Evolutionary conservation across 106 monocot genomes (phyloP).

Genomic region (Narthecium ossifragum): DNA sequence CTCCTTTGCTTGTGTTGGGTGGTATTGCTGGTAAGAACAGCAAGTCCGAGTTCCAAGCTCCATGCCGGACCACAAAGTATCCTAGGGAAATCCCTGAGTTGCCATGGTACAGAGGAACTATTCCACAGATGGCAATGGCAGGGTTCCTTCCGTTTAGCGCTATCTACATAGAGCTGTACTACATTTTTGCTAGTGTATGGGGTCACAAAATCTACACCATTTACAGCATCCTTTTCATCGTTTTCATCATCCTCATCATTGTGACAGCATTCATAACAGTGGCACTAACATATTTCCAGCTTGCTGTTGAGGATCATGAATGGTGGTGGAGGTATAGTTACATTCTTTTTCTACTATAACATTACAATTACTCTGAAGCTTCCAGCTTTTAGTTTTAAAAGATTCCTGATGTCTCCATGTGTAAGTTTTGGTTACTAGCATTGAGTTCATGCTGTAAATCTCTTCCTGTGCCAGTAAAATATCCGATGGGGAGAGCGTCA

Average conservation of each 20-base stretch:
- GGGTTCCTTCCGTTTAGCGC: constrained; percentile 79
- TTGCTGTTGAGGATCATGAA: constrained; percentile 68
- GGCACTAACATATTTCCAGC: constrained; percentile 68
- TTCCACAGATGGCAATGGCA: constrained; percentile 80
- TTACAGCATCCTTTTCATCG: constrained; percentile 70
- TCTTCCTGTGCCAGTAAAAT: too few species aligned
- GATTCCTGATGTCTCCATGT: too few species aligned
- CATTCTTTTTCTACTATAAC: not conserved
- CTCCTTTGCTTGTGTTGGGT: constrained; percentile 66
- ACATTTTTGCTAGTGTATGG: constrained; percentile 83
- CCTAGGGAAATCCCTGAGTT: constrained; percentile 69
- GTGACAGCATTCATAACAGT: constrained; percentile 78
- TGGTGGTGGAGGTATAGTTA: constrained; percentile 81
- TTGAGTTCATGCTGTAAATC: too few species aligned
- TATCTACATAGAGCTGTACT: constrained; percentile 72
- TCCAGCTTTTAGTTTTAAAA: too few species aligned
- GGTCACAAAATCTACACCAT: constrained; percentile 81
- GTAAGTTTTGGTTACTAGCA: too few species aligned
- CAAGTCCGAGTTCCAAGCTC: constrained; percentile 63
- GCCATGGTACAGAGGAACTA: constrained; percentile 62
- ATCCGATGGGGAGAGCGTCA: too few species aligned
- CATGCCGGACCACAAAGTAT: constrained; percentile 64
- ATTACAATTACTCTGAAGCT: too few species aligned
- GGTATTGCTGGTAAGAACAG: constrained; percentile 70
- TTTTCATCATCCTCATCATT: constrained; percentile 72